phyloP scores from a whole-genome alignment of 306 rosid genomes.

The Rosa lucieae region DNA sequence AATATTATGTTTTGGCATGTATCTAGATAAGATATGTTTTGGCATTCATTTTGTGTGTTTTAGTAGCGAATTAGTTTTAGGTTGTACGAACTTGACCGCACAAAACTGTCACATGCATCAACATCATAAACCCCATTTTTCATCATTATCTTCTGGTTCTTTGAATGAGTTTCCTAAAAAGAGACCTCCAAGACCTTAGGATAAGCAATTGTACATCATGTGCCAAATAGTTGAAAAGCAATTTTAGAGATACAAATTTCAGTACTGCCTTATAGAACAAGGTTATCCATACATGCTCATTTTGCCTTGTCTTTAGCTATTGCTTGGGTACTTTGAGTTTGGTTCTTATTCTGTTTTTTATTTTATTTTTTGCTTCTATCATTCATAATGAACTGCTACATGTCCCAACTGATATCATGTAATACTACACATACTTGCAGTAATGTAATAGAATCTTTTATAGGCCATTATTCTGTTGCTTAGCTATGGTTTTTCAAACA shows the following conservation, averaged over 20 bases:
- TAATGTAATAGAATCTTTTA: too few relatives aligned
- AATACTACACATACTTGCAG: neutral
- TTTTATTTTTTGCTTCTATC: neutral
- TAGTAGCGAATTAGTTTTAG: too few relatives aligned
- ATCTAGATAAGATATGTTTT: too few relatives aligned
- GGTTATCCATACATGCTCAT: constrained; percentile 26
- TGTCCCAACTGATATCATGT: constrained; percentile 24
- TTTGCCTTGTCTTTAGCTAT: constrained; percentile 42
- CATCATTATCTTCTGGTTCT: neutral
- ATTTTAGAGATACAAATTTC: constrained; percentile 26
- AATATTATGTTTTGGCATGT: too few relatives aligned
- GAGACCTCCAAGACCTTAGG: constrained; percentile 25
- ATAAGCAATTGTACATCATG: constrained; percentile 28
- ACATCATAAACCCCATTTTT: constrained; percentile 25
- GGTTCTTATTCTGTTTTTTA: constrained; percentile 17
- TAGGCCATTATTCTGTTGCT: too few relatives aligned
- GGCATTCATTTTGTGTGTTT: too few relatives aligned
- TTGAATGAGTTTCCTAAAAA: constrained; percentile 6
- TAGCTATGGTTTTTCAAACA: too few relatives aligned
- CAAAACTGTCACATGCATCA: constrained; percentile 33
- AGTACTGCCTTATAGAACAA: neutral
- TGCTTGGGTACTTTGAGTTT: constrained; percentile 17
- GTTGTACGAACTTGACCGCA: too few relatives aligned
- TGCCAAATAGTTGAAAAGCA: constrained; percentile 25
- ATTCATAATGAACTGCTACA: constrained; percentile 15